Evolutionary conservation across 2,329 filamentous ascomycete genomes (phyloP).

Genomic region (Sporothrix curviconia): DNA sequence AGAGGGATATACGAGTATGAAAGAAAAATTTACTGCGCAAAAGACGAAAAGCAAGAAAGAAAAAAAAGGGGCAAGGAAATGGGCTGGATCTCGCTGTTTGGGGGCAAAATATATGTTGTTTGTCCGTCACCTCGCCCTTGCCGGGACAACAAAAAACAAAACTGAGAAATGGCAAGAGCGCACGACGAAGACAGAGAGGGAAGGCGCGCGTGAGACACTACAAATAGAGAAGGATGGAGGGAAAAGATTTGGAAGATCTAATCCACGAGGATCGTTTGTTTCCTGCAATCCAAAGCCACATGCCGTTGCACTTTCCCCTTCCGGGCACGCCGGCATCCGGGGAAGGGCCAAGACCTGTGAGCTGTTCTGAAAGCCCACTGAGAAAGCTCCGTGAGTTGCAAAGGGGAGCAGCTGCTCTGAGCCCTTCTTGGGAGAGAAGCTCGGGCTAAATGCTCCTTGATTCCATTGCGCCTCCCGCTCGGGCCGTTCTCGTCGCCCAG

Average conservation of each 20-base stretch:
- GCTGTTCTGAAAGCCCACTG: too few species aligned
- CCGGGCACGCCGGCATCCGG: neutral
- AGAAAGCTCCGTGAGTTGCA: too few species aligned
- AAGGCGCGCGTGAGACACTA: neutral
- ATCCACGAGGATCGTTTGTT: neutral
- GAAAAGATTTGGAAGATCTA: neutral
- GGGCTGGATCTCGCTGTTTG: too few species aligned
- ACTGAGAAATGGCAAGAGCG: neutral
- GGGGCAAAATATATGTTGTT: neutral
- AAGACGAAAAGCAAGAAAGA: neutral
- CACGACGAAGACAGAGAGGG: neutral
- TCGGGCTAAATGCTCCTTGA: too few species aligned
- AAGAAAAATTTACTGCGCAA: neutral
- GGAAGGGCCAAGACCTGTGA: neutral
- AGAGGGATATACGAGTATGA: neutral
- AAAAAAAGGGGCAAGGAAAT: neutral
- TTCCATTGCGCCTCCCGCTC: too few species aligned
- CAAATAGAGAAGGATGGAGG: neutral
- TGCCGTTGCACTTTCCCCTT: neutral
- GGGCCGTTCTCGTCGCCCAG: too few species aligned
- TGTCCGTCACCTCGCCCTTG: neutral
- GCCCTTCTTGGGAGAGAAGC: too few species aligned
- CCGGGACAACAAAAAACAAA: neutral
- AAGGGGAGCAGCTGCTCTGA: too few species aligned
- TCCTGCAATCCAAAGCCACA: neutral